Evolutionary conservation across 495 filamentous ascomycete species (phyloP).

Genomic region (Staphylotrichum tortipilum): DNA sequence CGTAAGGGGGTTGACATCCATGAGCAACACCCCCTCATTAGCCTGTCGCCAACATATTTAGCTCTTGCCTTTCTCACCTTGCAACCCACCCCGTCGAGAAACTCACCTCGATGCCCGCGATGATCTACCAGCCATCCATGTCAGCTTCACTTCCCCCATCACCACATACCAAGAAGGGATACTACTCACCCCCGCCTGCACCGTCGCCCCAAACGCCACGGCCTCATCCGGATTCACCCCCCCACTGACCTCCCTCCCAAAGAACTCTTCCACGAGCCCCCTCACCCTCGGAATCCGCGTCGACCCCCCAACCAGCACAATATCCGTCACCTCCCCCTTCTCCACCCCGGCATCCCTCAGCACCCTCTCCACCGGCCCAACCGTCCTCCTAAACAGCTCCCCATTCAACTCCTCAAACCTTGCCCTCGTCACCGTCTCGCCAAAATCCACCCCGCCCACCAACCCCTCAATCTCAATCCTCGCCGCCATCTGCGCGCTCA

Average conservation of each 20-base stretch:
- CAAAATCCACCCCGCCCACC: constrained; percentile 86
- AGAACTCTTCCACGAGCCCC: constrained; percentile 83
- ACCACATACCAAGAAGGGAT: neutral
- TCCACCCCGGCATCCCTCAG: constrained; percentile 75
- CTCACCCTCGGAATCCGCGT: constrained; percentile 92
- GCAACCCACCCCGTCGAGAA: too few relatives aligned
- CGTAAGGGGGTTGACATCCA: constrained; percentile 92
- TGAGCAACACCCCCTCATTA: constrained; percentile 59
- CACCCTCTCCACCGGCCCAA: constrained; percentile 90
- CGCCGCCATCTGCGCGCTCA: constrained; percentile 89
- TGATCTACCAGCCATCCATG: constrained; percentile 25
- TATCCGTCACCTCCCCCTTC: constrained; percentile 70
- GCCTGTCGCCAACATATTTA: constrained; percentile 61
- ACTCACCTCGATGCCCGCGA: constrained; percentile 3
- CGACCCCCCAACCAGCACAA: constrained; percentile 80
- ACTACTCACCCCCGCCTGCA: constrained; percentile 66
- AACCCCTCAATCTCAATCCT: constrained; percentile 94
- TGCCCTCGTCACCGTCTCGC: constrained; percentile 87
- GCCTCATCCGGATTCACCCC: constrained; percentile 95
- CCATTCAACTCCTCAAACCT: constrained; percentile 96
- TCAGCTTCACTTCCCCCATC: neutral
- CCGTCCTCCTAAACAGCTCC: constrained; percentile 88
- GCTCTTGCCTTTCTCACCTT: neutral
- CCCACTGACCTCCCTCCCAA: constrained; percentile 86
- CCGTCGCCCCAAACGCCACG: constrained; percentile 86